These are phyloP conservation scores for Rhizoclosmatium sp. DNA, from an alignment of 192 early-diverging fungal genomes.

Conservation along the genomic window DNA sequence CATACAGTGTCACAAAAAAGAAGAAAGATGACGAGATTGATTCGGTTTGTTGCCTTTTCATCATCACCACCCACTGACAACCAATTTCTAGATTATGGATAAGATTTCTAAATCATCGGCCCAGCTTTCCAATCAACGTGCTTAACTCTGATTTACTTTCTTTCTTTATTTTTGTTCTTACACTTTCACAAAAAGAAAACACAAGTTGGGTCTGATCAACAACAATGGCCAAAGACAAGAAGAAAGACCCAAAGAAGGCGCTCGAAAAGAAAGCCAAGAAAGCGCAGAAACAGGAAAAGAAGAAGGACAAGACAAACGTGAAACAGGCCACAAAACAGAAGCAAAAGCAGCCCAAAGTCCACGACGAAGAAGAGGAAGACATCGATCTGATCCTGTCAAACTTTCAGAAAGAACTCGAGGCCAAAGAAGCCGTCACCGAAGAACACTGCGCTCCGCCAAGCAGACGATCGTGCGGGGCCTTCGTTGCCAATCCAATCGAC, in stretches of 20 bases:
- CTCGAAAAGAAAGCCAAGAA: constrained; percentile 44
- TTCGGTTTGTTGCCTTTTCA: neutral
- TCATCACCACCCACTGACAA: neutral
- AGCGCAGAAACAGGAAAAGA: constrained; percentile 51
- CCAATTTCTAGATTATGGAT: constrained; percentile 18
- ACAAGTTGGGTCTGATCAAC: neutral
- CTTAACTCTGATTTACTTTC: neutral
- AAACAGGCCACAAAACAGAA: constrained; percentile 34
- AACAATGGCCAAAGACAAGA: constrained; percentile 38
- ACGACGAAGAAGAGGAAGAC: constrained; percentile 70
- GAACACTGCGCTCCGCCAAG: constrained; percentile 53
- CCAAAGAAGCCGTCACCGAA: constrained; percentile 51
- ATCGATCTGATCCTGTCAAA: constrained; percentile 70
- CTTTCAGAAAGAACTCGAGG: constrained; percentile 57
- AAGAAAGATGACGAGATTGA: constrained; percentile 33
- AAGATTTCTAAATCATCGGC: constrained; percentile 27
- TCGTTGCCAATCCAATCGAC: constrained; percentile 69
- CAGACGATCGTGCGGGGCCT: constrained; percentile 65
- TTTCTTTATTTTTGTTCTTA: neutral
- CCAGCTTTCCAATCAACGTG: constrained; percentile 12
- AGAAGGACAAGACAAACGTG: constrained; percentile 45
- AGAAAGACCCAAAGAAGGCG: constrained; percentile 34
- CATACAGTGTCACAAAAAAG: constrained; percentile 24
- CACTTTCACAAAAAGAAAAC: neutral
- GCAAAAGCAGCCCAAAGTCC: constrained; percentile 31